phyloP scores from a whole-genome alignment of 169 alveolate genomes.

The Plasmodium knowlesi region DNA sequence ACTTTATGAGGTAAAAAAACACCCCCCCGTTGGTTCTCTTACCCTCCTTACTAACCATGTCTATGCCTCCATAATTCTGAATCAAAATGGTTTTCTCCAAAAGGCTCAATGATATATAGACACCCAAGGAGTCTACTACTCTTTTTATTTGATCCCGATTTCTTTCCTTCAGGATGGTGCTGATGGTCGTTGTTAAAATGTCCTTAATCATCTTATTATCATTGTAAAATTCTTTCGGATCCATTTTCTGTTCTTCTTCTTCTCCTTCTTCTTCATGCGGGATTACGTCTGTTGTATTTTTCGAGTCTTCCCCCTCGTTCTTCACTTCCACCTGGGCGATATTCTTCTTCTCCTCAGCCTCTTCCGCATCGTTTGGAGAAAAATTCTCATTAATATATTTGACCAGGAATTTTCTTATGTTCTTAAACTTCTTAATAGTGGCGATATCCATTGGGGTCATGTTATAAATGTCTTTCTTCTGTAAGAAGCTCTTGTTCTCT shows the following conservation, averaged over 20 bases:
- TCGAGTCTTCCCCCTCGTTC: neutral
- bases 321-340: neutral
- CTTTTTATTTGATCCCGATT: conserved; percentile 85
- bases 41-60: conserved; percentile 88
- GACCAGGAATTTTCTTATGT: conserved; percentile 41
- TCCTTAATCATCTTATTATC: conserved; percentile 78
- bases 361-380: conserved; percentile 9
- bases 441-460: conserved; percentile 87
- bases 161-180: conserved; percentile 87
- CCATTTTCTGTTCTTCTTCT: conserved; percentile 45
- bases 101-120: conserved; percentile 83
- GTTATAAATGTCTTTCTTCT: conserved; percentile 84
- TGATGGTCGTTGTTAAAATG: conserved; percentile 85
- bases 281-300: neutral
- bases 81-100: conserved; percentile 86
- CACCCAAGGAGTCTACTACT: conserved; percentile 85
- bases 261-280: neutral
- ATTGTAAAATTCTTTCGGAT: conserved; percentile 69
- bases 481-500: conserved; percentile 81
- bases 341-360: neutral
- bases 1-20: conserved; percentile 87
- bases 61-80: conserved; percentile 90
- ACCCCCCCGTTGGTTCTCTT: conserved; percentile 91
- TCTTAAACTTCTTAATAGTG: conserved; percentile 75
- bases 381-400: conserved; percentile 32